Evolutionary conservation across 345 rosid species (phyloP), one percentile per base, ranked within the genome.

Genomic region (Brassica juncea): DNA sequence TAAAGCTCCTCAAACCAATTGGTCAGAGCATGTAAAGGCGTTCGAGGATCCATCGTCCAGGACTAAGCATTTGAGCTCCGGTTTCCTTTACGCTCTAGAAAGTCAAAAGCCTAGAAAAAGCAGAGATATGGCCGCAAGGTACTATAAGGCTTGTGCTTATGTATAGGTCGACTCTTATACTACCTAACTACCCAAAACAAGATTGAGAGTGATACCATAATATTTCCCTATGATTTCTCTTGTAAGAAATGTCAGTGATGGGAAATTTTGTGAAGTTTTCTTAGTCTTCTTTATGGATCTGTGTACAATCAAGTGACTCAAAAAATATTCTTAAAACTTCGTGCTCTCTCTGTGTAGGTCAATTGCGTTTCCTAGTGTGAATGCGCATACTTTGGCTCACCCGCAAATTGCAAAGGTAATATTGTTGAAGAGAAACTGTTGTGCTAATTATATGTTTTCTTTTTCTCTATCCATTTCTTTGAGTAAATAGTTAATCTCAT

Each of bases 321-420:
- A 55, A 57, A 75, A 4, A 6, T 75, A 58, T 71, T 28, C n/a
- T n/a, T 61, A 4, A 63, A 23, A 75, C 61, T 28, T 35, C 2
- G 8, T 32, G 2, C 12, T 82, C 58, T 42, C 57, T 62, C 8
- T 84, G 49, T 78, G 72, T 72, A 92, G 95, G 91, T 82, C 82
- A 73, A 73, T 52, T 19, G 31, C 83, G 30, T 80, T 88, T 83
- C 91, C 79, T 55, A 73, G 78, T 80, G 87, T 86, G 75, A 86
- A 80, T 79, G 81, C 80, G 71, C 89, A 84, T 55, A 84, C 85
- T 68, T 9, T 81, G 80, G 88, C 70, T 75, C 85, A 30, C 69
- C 77, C 89, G 11, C 87, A 86, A 78, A 81, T 86, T 68, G 85
- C 88, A 67, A 89, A 90, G 97, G 99, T 94, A 86, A 84, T 66